Base-by-base conservation (phyloP, 352 stramenopile species). In the Phytophthora syringae region DNA sequence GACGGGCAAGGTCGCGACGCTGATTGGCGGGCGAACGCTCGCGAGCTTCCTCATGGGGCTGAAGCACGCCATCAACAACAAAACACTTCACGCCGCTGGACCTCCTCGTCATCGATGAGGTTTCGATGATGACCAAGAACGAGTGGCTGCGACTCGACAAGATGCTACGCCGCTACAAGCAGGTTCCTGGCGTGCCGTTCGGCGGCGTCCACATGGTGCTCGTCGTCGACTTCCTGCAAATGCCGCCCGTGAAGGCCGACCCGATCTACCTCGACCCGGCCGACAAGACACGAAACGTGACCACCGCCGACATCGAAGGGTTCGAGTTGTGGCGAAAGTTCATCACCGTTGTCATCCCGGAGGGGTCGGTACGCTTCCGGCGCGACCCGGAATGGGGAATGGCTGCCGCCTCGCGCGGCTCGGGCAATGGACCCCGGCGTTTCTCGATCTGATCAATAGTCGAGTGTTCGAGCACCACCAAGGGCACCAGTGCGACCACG, bases 371-470 rank as follows among this genome's bases (percentile, higher is more conserved):
- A 6, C 34, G 55, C 1, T 62, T 62, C 16, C 54, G 21, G 0
- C 6, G 39, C 1, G 42, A 62, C 20, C 43, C 30, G 15, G 54
- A 53, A 9, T 54, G 54, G 42, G 54, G 32, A 7, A 37, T 6
- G 53, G 28, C 1, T 53, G 40, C 6, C 42, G 16, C 0, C 1
- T 43, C 0, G 53, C 53, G n/a, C 11, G 42, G 6, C n/a, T 61
- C 2, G 53, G 53, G 7, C 3, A 25, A 2, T 52, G 40, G 53
- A 61, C 53, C 0, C 28, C 40, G 6, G 7, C 22, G 11, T 52
- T 61, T 7, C 20, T 61, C 25, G 5, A 24, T 5, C 30, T 60
- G 4, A 60, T 60, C 13, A 60, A 60, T 12, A 25, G 11, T 5
- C 40, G 40, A 1, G 27, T 52, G 5, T 18, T 40, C 2, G 27